Base-by-base conservation (phyloP, 495 filamentous ascomycete genomes). In the Aspergillus nanangensis region DNA sequence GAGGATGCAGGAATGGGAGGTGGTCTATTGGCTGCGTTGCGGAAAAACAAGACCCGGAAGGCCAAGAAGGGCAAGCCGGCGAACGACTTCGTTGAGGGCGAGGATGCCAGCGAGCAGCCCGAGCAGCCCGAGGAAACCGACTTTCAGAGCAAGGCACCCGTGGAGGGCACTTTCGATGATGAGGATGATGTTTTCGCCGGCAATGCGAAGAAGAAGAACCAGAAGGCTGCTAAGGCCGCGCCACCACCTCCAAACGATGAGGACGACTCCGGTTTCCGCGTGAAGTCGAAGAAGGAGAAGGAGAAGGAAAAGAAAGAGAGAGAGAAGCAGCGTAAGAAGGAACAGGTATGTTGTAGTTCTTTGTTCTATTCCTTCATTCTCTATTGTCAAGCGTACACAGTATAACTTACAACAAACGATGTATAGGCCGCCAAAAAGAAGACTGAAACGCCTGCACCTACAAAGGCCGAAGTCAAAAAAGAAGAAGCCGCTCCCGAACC, bases 261-360 rank as follows among this genome's bases (percentile, higher is more conserved):
- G 23, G 82, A 80, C 0, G 83, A 80, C 23, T 69, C 60, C 11
- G 87, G 74, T 23, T 84, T 84, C 41, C 77, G 79, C 41, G 72
- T 95, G 50, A 82, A 95, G 70, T 90, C 84, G 11, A 96, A 97
- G 79, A 95, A 95, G 67, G 87, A 91, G 59, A 96, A 96, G 74
- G 90, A 96, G 68, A 90, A 84, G 72, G 89, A 91, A 66, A 93
- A 87, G 71, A 92, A 87, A 64, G 91, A 95, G 72, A 81, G 86
- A 43, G 88, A 95, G 70, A 91, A 95, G 82, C 85, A 88, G 71
- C 77, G 87, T 48, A 96, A 92, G 74, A 95, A 84, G 83, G 88
- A 92, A 67, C 83, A 92, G 75, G 84, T 87, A 63, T 40, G 67
- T 59, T 36, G 44, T 34, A 40, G 14, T 22, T 25, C 19, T 52